Base-by-base conservation (phyloP, 169 alveolate species). In the Plasmodium malariae region DNA sequence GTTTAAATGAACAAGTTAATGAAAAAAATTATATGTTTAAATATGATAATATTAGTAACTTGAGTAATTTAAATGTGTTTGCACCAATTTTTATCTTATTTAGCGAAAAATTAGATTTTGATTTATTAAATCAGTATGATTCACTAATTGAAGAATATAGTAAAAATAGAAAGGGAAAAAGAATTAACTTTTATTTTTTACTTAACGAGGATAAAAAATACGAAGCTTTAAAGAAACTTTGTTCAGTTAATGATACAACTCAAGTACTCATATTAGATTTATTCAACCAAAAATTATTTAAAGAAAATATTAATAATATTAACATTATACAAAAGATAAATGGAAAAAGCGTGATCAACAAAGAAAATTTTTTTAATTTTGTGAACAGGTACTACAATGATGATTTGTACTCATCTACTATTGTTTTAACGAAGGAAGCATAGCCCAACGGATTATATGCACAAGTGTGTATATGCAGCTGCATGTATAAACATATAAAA, bases 101-200 rank as follows among this genome's bases (percentile, higher is more conserved):
- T 14, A 32, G 74, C 28, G 89, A 78, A 1, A 78, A 63, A 24
- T 54, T 78, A 49, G 74, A 78, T 26, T 21, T 78, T 12, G 76
- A 78, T 78, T 78, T 78, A 28, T 55, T 78, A 63, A 30, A 63
- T 14, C 74, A 62, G 51, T 78, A 78, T 55, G 63, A 78, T 12
- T 43, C 19, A 11, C 14, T 78, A 51, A 78, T 78, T 24, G 89
- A 69, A 7, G 57, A 62, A 24, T 78, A 78, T 62, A 78, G 63
- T 78, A 62, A 78, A 55, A 78, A 78, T 40, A 78, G 89, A 78
- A 78, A 78, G 40, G 89, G 89, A 26, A 78, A 78, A 68, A 78
- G 63, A 78, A 78, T 78, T 40, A 78, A 78, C 17, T 78, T 78
- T 34, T 78, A 78, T 55, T 78, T 78, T n/a, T 37, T 78, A 6